Evolutionary conservation across 208 protist species (phyloP).

Genomic region (Porcisia hertigi): DNA sequence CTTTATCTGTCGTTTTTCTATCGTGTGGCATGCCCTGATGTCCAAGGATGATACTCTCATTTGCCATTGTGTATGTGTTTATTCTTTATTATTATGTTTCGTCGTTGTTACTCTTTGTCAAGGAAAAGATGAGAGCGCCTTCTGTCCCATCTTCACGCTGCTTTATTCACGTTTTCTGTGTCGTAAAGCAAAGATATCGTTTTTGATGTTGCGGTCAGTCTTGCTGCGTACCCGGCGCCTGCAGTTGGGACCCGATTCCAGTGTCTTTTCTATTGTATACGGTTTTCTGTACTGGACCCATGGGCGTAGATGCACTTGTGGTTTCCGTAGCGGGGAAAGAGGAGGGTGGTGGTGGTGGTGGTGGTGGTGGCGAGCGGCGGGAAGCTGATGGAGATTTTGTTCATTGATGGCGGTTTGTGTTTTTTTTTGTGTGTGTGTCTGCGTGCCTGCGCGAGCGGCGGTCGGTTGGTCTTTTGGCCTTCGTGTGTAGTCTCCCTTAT

Average conservation of each 20-base stretch:
- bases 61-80: constrained; percentile 10
- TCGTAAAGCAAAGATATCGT: not conserved
- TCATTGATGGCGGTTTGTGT: too few species aligned
- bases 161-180: not conserved
- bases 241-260: not conserved
- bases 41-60: not conserved
- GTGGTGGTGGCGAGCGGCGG: too few species aligned
- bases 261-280: too few species aligned
- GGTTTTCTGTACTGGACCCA: too few species aligned
- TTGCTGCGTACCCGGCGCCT: not conserved
- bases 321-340: too few species aligned
- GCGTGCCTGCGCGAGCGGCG: not conserved
- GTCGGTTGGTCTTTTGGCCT: not conserved
- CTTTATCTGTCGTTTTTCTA: not conserved
- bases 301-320: too few species aligned
- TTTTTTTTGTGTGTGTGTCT: not conserved
- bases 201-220: not conserved
- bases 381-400: too few species aligned
- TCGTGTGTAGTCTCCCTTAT: not conserved
- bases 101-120: not conserved
- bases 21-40: not conserved
- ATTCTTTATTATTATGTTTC: not conserved
- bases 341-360: too few species aligned
- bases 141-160: not conserved
- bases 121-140: not conserved